These are phyloP conservation scores for Schizochytrium sp. DNA, from an alignment of 108 stramenopile genomes.

Conservation along the genomic window DNA sequence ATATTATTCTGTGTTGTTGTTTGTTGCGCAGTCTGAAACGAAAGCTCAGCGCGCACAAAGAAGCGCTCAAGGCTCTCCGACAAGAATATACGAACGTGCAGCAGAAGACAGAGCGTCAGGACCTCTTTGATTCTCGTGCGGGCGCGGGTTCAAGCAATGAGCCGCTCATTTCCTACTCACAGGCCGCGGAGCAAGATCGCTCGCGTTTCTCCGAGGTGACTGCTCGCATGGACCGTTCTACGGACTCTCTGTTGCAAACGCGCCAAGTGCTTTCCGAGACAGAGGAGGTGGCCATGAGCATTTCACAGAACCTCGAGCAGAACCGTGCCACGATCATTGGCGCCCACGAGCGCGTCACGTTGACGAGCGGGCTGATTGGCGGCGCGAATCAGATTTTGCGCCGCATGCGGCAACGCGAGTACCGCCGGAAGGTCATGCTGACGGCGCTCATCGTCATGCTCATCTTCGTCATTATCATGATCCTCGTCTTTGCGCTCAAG, in stretches of 20 bases:
- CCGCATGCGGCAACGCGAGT: not conserved
- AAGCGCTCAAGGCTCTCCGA: not conserved
- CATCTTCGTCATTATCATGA: not conserved
- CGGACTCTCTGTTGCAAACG: not conserved
- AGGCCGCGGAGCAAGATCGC: not conserved
- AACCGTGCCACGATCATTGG: not conserved
- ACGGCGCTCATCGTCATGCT: not conserved
- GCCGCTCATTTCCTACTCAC: not conserved
- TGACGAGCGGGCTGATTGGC: not conserved
- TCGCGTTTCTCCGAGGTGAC: not conserved
- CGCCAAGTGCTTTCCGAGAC: not conserved
- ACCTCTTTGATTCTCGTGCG: not conserved
- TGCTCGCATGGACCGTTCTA: conserved; percentile 1
- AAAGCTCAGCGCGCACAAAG: not conserved
- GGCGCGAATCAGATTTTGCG: conserved; percentile 8
- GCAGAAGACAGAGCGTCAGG: not conserved
- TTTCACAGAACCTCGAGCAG: not conserved
- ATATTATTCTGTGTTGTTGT: not conserved
- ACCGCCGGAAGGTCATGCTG: not conserved
- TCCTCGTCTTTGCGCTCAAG: not conserved
- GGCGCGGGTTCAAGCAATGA: not conserved
- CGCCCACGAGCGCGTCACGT: not conserved
- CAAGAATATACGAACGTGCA: not conserved
- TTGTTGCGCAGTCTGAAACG: not conserved
- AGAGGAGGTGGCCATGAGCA: conserved; percentile 3